phyloP scores from a whole-genome alignment of 768 basidiomycete species.

The Solioccasus polychromus region DNA sequence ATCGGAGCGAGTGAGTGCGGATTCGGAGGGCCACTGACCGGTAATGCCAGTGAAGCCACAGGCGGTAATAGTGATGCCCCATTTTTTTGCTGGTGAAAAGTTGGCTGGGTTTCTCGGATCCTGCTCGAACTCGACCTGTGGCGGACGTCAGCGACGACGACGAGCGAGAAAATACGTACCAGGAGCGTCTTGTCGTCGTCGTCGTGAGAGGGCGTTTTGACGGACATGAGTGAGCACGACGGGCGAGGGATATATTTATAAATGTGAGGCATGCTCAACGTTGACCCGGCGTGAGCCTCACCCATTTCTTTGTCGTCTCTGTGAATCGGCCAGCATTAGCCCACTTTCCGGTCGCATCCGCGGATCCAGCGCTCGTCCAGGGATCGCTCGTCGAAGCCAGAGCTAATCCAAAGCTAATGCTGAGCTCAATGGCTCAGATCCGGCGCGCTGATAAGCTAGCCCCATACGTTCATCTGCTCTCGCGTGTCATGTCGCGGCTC shows the following conservation, averaged over 20 bases:
- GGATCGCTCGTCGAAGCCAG: constrained; percentile 13
- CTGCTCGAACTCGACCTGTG: constrained; percentile 40
- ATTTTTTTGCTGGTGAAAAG: constrained; percentile 40
- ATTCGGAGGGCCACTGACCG: constrained; percentile 19
- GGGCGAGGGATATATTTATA: constrained; percentile 21
- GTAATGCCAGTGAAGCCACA: constrained; percentile 33
- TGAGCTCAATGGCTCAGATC: no score
- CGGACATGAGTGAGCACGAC: constrained; percentile 8
- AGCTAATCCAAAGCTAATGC: no score
- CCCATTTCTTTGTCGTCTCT: constrained; percentile 5
- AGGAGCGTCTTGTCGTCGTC: constrained; percentile 10
- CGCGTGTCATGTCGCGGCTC: neutral
- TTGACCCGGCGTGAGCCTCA: constrained; percentile 4
- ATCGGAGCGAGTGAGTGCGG: neutral
- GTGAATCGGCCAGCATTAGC: neutral
- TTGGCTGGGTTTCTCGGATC: constrained; percentile 41
- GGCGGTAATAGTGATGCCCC: constrained; percentile 36
- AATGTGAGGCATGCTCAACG: constrained; percentile 13
- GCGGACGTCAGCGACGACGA: constrained; percentile 1
- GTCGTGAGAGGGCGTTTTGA: constrained; percentile 14
- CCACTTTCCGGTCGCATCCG: constrained; percentile 6
- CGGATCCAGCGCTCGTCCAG: constrained; percentile 7
- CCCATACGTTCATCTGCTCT: neutral
- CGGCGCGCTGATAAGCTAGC: no score
- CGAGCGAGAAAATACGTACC: constrained; percentile 4